Base-by-base conservation (phyloP, 192 early-diverging fungal species). In the Ramicandelaber brevisporus region DNA sequence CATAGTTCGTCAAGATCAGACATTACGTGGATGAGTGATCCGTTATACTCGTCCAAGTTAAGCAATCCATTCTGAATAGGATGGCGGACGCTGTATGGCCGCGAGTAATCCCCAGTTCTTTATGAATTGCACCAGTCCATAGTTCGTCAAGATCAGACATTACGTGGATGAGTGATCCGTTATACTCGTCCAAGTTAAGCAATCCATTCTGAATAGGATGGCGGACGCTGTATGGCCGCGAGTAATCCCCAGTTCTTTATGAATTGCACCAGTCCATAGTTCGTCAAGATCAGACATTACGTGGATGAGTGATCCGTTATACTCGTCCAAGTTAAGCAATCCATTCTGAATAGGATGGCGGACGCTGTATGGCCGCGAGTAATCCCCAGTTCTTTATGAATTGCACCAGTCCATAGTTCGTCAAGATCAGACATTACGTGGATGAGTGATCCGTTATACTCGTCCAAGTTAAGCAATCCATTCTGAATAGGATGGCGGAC, bases 1-100 rank as follows among this genome's bases (percentile, higher is more conserved):
- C 78, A 85, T 20, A 90, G 84, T 1, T 55, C 57, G 27, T 79
- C 58, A 20, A 90, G 36, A 48, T 90, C 85, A 12, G 64, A 57
- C 16, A 83, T 36, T 1, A 73, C 63, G 4, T 63, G 66, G 21
- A 66, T 42, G 3, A 72, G 44, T 15, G 61, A 63, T 10, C 28
- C 41, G 6, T 33, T 29, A 35, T 89, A 86, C 32, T 86, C 80
- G 17, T 43, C 42, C 11, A 59, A 44, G 37, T 89, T 89, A 20
- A 81, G 54, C 20, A 61, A 45, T n/a, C 82, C 80, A 29, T 78
- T 53, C 21, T 70, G 59, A 15, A 86, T 65, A 4, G 85, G 85
- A 43, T 75, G 78, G 27, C 68, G 65, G 23, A 75, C 19, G 1
- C 41, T 11, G 28, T 55, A 55, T 21, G 52, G 1, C 42, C 38